A percentile compares a stretch with the other conserved stretches of the same genome.
Evolutionary conservation across 2,329 filamentous ascomycete species (phyloP).

Genomic region (Scedosporium boydii): DNA sequence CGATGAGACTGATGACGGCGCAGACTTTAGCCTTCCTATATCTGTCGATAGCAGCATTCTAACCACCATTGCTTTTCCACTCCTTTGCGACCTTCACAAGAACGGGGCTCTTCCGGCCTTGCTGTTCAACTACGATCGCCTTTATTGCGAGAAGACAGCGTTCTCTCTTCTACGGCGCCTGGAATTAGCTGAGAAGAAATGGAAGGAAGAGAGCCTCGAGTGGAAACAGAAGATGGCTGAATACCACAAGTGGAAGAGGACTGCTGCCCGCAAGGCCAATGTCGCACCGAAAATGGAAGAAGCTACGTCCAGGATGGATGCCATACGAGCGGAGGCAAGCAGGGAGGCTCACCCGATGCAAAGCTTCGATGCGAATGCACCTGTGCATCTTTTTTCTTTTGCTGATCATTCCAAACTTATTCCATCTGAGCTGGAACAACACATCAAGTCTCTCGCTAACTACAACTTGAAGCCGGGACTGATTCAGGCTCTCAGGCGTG

Average conservation of each 20-base stretch:
- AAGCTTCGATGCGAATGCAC: conserved; percentile 57
- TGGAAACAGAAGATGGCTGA: conserved; percentile 53
- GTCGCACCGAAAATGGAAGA: conserved; percentile 23
- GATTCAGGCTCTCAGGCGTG: conserved; percentile 52
- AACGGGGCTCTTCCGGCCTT: conserved; percentile 62
- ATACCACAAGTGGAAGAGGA: conserved; percentile 48
- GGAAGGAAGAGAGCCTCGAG: conserved; percentile 43
- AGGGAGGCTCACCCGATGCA: conserved; percentile 48
- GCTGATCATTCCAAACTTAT: conserved; percentile 51
- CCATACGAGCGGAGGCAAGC: conserved; percentile 36
- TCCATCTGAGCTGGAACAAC: conserved; percentile 46
- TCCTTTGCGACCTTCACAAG: conserved; percentile 50
- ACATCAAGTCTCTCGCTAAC: conserved; percentile 39
- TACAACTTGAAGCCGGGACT: conserved; percentile 42
- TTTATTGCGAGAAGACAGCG: conserved; percentile 52
- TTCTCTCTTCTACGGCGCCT: conserved; percentile 41
- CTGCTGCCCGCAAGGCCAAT: conserved; percentile 23
- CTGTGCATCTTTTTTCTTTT: conserved; percentile 55
- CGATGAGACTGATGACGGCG: conserved; percentile 5
- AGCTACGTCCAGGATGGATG: conserved; percentile 12
- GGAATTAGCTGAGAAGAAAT: conserved; percentile 22
- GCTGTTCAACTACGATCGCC: conserved; percentile 67
- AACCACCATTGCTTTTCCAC: conserved; percentile 28
- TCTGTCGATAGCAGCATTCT: background rate
- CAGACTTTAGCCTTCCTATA: background rate